phyloP scores from a whole-genome alignment of 2,329 filamentous ascomycete genomes.

The Pseudohalonectria lignicola region DNA sequence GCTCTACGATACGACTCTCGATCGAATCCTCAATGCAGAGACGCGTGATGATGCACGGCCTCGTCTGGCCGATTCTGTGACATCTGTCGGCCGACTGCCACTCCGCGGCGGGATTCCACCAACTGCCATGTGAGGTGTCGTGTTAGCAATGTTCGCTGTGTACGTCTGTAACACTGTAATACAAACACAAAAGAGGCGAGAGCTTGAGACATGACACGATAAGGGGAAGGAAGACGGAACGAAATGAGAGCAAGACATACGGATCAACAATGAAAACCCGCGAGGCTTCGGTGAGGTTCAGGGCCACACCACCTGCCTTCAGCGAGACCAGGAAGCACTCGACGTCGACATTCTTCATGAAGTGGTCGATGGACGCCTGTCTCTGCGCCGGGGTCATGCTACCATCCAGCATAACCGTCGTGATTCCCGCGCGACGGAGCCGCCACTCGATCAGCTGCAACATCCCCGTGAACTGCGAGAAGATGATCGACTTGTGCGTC shows the following conservation, averaged over 20 bases:
- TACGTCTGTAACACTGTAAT: too few species aligned
- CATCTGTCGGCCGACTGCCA: constrained; percentile 95
- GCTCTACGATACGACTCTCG: constrained; percentile 85
- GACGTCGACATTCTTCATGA: constrained; percentile 89
- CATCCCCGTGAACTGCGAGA: constrained; percentile 96
- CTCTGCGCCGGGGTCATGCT: constrained; percentile 93
- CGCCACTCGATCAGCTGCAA: constrained; percentile 95
- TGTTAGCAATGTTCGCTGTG: too few species aligned
- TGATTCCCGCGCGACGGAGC: constrained; percentile 90
- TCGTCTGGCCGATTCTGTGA: constrained; percentile 90
- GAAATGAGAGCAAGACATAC: constrained; percentile 39
- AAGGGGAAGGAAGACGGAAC: too few species aligned
- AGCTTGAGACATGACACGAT: too few species aligned
- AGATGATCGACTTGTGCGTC: constrained; percentile 93
- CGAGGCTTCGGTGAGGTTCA: constrained; percentile 92
- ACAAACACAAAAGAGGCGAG: too few species aligned
- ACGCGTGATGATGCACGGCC: constrained; percentile 87
- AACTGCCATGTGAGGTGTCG: constrained; percentile 45
- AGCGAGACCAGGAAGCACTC: constrained; percentile 94
- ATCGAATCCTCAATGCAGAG: constrained; percentile 96
- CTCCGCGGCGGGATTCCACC: constrained; percentile 99
- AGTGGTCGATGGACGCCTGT: constrained; percentile 87
- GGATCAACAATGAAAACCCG: constrained; percentile 94
- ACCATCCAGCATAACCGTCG: constrained; percentile 95
- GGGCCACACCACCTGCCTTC: constrained; percentile 88